Conservation (phyloP, 345 rosid species). For the Salix udensis region DNA sequence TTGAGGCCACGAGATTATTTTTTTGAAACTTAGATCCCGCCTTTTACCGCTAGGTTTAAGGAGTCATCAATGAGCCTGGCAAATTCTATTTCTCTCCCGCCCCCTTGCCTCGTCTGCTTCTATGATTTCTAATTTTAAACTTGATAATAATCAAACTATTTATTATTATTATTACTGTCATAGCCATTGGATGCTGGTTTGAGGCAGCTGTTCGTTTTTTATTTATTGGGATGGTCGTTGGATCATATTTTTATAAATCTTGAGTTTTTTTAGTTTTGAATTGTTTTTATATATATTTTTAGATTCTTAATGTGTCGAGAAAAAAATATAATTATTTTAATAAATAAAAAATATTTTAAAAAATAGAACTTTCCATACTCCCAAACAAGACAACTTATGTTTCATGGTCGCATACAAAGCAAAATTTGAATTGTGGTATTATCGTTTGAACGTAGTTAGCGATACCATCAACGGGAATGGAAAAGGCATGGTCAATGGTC, state of each 20-base stretch:
- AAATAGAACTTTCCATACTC: too few relatives aligned
- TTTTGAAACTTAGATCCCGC: slow-evolving; percentile 28
- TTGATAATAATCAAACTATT: neutral
- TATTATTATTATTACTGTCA: neutral
- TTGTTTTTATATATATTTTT: too few relatives aligned
- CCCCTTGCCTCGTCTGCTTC: neutral
- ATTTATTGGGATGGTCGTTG: too few relatives aligned
- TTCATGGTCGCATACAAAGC: neutral
- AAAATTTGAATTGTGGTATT: neutral
- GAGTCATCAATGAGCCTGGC: neutral
- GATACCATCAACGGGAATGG: neutral
- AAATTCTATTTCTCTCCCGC: neutral
- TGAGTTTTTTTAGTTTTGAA: too few relatives aligned
- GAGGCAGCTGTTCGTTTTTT: neutral
- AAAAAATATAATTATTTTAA: too few relatives aligned
- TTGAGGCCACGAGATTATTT: slow-evolving; percentile 15
- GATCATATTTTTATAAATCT: too few relatives aligned
- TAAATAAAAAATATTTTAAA: too few relatives aligned
- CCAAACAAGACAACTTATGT: too few relatives aligned
- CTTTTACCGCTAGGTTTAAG: neutral
- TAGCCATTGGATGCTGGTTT: neutral
- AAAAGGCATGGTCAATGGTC: neutral
- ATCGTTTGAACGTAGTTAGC: neutral
- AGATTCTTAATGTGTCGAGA: too few relatives aligned
- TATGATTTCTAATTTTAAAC: neutral